phyloP scores from a whole-genome alignment of 2,329 filamentous ascomycete genomes.

The Pyrenochaeta sp. region DNA sequence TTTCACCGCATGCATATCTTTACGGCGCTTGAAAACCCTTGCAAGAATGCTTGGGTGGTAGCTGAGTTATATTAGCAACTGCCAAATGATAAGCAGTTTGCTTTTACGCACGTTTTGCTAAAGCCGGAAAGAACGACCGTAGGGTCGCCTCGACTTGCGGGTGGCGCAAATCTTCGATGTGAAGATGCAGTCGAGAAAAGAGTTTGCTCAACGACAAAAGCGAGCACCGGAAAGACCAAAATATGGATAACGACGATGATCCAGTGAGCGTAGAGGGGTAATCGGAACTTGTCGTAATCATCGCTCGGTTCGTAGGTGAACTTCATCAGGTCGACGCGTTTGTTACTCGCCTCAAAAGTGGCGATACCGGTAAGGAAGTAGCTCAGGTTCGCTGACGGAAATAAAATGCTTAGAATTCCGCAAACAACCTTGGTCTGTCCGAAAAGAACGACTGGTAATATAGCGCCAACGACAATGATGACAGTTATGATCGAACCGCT shows the following conservation, averaged over 20 bases:
- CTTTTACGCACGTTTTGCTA: slow-evolving; percentile 27
- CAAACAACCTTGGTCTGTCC: slow-evolving; percentile 16
- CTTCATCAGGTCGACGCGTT: slow-evolving; percentile 22
- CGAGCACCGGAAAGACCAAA: slow-evolving; percentile 29
- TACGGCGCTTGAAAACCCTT: slow-evolving; percentile 26
- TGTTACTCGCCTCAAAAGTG: slow-evolving; percentile 21
- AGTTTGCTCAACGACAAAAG: slow-evolving; percentile 28
- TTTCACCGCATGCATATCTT: slow-evolving; percentile 30
- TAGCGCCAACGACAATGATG: slow-evolving; percentile 28
- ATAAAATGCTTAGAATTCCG: slow-evolving; percentile 28
- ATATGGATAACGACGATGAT: slow-evolving; percentile 33
- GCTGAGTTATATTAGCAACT: slow-evolving; percentile 8
- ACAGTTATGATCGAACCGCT: slow-evolving; percentile 35
- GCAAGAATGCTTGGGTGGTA: slow-evolving; percentile 26
- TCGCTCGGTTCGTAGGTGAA: slow-evolving; percentile 6
- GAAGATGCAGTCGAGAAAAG: slow-evolving; percentile 32
- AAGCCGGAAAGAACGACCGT: slow-evolving; percentile 52
- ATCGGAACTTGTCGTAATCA: slow-evolving; percentile 11
- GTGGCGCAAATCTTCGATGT: slow-evolving; percentile 44
- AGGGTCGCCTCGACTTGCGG: slow-evolving; percentile 12
- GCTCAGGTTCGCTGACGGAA: slow-evolving; percentile 33
- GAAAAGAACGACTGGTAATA: slow-evolving; percentile 29
- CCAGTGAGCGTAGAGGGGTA: slow-evolving; percentile 31
- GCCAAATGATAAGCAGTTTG: neutral
- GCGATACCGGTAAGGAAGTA: slow-evolving; percentile 37